Evolutionary conservation across 1,284 basidiomycete species (phyloP), one percentile per base, ranked within the genome.

Genomic region (Irpex lacteus): DNA sequence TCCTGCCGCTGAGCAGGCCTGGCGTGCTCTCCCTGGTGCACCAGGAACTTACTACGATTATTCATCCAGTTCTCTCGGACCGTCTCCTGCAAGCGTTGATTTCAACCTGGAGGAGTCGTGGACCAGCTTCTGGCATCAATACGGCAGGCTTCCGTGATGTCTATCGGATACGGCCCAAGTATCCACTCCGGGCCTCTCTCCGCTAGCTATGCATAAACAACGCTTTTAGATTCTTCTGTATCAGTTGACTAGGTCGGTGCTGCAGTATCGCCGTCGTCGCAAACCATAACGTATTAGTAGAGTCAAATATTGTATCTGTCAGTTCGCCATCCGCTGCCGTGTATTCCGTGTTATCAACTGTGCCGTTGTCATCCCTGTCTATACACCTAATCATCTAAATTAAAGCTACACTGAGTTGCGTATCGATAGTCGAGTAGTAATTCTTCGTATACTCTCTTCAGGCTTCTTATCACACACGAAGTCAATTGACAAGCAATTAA

Each of bases 51-150:
- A 65, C 60, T 56, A 56, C 56, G 18, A 36, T 44, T 19, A 38
- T 44, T 32, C 61, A 13, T 13, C 26, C 13, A 58, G 34, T 26
- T 11, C 54, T 36, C 7, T 36, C 34, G 32, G 13, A 15, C 54
- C 54, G 9, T 56, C 55, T 53, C 44, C 50, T 49, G 53, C 47
- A 19, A 15, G 11, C 40, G 60, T 63, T n/a, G 61, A 65, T 37
- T 66, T 68, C 50, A 63, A 61, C 36, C 55, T 67, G 37, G 61
- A 63, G 36, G 64, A 67, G 38, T 38, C 67, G 50, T 67, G 64
- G 67, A 40, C 65, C 44, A 62, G 19, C 38, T 70, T 68, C 60
- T 57, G 64, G 64, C 63, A 64, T 38, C 55, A 40, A 26, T 64
- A 61, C 56, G 63, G 56, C 40, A 50, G 54, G 15, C 36, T 60